Evolutionary conservation across 1,139 yeast genomes (phyloP).

Genomic region (Yarrowia galli): DNA sequence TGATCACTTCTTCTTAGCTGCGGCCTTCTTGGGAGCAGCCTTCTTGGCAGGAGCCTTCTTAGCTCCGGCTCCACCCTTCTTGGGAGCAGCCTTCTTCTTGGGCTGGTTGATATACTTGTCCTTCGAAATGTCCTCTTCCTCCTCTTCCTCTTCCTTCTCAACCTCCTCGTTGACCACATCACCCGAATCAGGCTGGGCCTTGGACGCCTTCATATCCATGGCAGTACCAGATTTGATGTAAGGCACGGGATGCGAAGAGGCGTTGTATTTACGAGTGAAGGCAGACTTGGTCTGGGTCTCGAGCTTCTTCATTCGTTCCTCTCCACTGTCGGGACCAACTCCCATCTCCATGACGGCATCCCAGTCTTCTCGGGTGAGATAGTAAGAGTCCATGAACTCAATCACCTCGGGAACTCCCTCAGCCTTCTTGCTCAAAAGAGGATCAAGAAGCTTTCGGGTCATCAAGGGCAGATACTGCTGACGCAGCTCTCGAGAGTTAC

Average conservation of each 20-base stretch:
- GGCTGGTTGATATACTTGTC: conserved; percentile 64
- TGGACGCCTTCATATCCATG: conserved; percentile 49
- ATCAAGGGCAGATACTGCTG: conserved; percentile 77
- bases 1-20: conserved; percentile 33
- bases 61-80: conserved; percentile 43
- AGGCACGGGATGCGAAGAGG: conserved; percentile 80
- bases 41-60: conserved; percentile 43
- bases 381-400: conserved; percentile 78
- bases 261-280: conserved; percentile 85
- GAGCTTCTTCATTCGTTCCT: conserved; percentile 61
- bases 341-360: conserved; percentile 83
- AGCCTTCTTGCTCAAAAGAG: conserved; percentile 60
- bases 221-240: conserved; percentile 66
- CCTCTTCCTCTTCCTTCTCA: conserved; percentile 65
- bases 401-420: conserved; percentile 74
- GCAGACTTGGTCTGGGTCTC: conserved; percentile 80
- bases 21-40: conserved; percentile 14
- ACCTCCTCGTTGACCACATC: conserved; percentile 66
- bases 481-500: conserved; percentile 77
- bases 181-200: conserved; percentile 62
- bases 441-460: conserved; percentile 61
- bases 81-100: conserved; percentile 47
- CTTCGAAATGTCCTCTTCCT: conserved; percentile 57
- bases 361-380: conserved; percentile 89
- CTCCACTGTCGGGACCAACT: conserved; percentile 62